phyloP scores from a whole-genome alignment of 805 yeast species.

The Kodamaea jinghongensis region DNA sequence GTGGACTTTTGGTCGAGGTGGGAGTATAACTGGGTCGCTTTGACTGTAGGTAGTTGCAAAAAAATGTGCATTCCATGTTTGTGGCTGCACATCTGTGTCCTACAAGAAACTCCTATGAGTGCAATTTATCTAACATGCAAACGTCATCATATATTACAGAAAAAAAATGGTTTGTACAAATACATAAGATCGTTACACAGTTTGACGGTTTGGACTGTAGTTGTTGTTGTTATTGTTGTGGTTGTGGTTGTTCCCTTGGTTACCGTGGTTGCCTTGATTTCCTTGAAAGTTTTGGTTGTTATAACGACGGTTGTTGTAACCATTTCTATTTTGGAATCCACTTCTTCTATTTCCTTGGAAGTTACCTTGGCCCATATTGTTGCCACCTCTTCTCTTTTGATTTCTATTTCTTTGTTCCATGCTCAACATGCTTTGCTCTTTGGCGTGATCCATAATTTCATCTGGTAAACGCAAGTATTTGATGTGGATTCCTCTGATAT shows the following conservation, averaged over 20 bases:
- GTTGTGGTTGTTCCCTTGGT: constrained; percentile 7
- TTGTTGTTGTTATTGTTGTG: constrained; percentile 10
- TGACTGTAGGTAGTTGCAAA: not conserved
- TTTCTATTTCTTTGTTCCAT: constrained; percentile 49
- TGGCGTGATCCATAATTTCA: constrained; percentile 71
- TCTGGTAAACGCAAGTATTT: constrained; percentile 75
- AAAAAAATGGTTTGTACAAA: constrained; percentile 1
- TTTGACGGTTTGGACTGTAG: constrained; percentile 9
- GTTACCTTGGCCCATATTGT: constrained; percentile 10
- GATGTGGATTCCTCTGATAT: constrained; percentile 83
- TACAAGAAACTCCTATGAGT: not conserved
- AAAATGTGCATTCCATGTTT: not conserved
- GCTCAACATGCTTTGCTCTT: constrained; percentile 56
- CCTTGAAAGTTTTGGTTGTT: constrained; percentile 16
- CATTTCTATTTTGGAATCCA: constrained; percentile 22
- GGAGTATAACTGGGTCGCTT: too few species aligned
- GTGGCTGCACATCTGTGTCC: not conserved
- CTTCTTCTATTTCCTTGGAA: constrained; percentile 22
- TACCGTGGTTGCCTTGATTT: constrained; percentile 3
- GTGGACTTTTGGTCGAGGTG: constrained; percentile 2
- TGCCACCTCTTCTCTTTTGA: constrained; percentile 42
- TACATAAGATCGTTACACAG: constrained; percentile 6
- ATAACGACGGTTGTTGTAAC: constrained; percentile 19
- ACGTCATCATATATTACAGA: constrained; percentile 10
- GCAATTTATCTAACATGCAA: constrained; percentile 7